A percentile compares a stretch with the other conserved stretches of the same genome.
phyloP scores from a whole-genome alignment of 352 stramenopile species.

The Globisporangium lucens region DNA sequence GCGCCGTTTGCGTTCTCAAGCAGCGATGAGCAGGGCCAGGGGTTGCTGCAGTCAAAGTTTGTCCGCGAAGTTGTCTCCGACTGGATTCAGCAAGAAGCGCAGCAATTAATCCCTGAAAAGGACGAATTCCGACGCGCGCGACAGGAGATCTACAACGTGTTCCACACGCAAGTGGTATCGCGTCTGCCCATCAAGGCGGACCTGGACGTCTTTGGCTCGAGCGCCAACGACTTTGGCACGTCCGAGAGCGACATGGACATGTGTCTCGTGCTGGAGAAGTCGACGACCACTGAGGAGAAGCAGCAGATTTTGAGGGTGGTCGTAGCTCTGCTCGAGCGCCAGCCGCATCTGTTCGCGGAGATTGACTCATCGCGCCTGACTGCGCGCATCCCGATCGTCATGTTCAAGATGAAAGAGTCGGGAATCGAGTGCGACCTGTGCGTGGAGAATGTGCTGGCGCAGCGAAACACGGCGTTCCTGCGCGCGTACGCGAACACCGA shows the following conservation, averaged over 20 bases:
- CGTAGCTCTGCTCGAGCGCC: constrained; percentile 48
- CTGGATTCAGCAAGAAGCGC: constrained; percentile 50
- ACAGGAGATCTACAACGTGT: constrained; percentile 65
- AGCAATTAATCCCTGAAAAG: constrained; percentile 58
- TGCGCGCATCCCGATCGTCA: constrained; percentile 97
- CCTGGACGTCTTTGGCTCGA: constrained; percentile 94
- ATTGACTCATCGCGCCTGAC: constrained; percentile 85
- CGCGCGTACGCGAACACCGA: constrained; percentile 89
- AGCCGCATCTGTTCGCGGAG: constrained; percentile 60
- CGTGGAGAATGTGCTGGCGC: constrained; percentile 96
- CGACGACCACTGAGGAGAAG: constrained; percentile 50
- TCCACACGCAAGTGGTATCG: constrained; percentile 56
- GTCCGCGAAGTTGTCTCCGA: constrained; percentile 38
- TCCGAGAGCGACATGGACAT: constrained; percentile 92
- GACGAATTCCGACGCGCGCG: constrained; percentile 53
- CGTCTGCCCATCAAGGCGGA: constrained; percentile 54
- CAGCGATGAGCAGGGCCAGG: not conserved
- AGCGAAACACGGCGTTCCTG: constrained; percentile 96
- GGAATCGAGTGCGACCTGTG: constrained; percentile 79
- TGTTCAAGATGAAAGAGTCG: constrained; percentile 89
- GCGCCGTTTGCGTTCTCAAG: constrained; percentile 29
- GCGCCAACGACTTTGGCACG: constrained; percentile 96
- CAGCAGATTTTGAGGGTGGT: constrained; percentile 63
- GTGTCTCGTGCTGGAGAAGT: constrained; percentile 73
- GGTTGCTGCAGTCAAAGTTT: constrained; percentile 37